A percentile compares a stretch with the other conserved stretches of the same genome.
phyloP scores from a whole-genome alignment of 2,329 filamentous ascomycete genomes.

The Thielaviopsis musarum region DNA sequence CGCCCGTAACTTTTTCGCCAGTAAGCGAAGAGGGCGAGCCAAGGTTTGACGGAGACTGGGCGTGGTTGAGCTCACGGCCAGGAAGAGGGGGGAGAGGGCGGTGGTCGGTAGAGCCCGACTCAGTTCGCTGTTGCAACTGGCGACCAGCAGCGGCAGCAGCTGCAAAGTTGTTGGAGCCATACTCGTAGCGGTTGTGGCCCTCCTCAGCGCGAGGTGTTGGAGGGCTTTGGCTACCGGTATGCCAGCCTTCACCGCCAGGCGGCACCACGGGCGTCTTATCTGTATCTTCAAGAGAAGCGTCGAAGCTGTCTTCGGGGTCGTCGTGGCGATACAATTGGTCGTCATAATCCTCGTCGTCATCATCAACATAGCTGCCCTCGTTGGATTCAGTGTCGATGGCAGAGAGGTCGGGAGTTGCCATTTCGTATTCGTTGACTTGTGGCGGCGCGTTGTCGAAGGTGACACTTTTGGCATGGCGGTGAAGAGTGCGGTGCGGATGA shows the following conservation, averaged over 20 bases:
- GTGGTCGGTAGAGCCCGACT: slow-evolving; percentile 63
- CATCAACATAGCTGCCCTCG: slow-evolving; percentile 82
- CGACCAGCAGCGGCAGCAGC: slow-evolving; percentile 31
- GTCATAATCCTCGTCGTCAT: slow-evolving; percentile 55
- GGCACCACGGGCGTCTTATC: slow-evolving; percentile 97
- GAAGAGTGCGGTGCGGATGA: slow-evolving; percentile 49
- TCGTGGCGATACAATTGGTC: slow-evolving; percentile 33
- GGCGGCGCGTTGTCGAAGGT: slow-evolving; percentile 91
- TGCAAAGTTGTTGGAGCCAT: slow-evolving; percentile 33
- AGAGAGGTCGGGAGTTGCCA: slow-evolving; percentile 92
- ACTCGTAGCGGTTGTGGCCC: slow-evolving; percentile 49
- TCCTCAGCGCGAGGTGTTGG: slow-evolving; percentile 20
- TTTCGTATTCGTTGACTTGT: slow-evolving; percentile 93
- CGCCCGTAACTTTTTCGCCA: slow-evolving; percentile 52
- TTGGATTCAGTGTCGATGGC: slow-evolving; percentile 79
- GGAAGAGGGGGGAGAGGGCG: slow-evolving; percentile 79
- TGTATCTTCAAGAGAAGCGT: slow-evolving; percentile 85
- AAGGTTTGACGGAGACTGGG: slow-evolving; percentile 13
- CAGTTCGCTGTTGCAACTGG: slow-evolving; percentile 44
- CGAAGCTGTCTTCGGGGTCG: slow-evolving; percentile 69
- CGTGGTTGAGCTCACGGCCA: slow-evolving; percentile 25
- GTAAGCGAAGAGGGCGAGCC: slow-evolving; percentile 43
- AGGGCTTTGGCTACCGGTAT: slow-evolving; percentile 41
- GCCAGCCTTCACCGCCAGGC: slow-evolving; percentile 68
- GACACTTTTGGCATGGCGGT: slow-evolving; percentile 87